phyloP scores from a whole-genome alignment of 1,284 basidiomycete species.

The Marasmius fiardii region DNA sequence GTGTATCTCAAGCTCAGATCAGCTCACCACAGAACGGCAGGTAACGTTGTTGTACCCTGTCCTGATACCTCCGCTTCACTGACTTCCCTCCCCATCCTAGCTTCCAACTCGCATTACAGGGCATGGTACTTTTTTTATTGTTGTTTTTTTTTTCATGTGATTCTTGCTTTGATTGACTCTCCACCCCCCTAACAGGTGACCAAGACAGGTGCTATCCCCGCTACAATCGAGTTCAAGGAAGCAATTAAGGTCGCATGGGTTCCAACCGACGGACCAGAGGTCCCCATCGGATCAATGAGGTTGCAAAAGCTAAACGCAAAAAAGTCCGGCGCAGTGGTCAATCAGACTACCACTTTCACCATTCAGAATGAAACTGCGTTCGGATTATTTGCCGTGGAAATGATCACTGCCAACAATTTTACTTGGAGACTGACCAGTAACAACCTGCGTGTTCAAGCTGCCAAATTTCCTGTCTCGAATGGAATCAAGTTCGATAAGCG shows the following conservation, averaged over 20 bases:
- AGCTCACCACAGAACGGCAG: conserved; percentile 46
- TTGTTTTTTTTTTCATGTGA: conserved; percentile 19
- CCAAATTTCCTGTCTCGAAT: conserved; percentile 62
- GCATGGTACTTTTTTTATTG: conserved; percentile 31
- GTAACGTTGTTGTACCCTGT: conserved; percentile 34
- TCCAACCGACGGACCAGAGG: conserved; percentile 32
- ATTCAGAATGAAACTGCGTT: conserved; percentile 55
- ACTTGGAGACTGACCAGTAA: conserved; percentile 67
- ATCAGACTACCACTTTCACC: conserved; percentile 54
- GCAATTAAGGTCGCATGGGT: conserved; percentile 57
- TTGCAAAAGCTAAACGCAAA: conserved; percentile 43
- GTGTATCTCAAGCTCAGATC: conserved; percentile 49
- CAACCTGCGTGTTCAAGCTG: conserved; percentile 62
- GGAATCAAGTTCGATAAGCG: conserved; percentile 61
- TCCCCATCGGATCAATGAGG: conserved; percentile 46
- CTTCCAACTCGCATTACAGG: conserved; percentile 47
- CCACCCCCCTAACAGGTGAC: conserved; percentile 39
- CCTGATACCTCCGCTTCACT: conserved; percentile 3
- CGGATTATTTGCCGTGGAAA: conserved; percentile 48
- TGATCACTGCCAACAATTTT: conserved; percentile 70
- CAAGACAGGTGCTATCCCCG: conserved; percentile 58
- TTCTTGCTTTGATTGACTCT: too few species aligned
- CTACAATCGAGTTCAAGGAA: conserved; percentile 54
- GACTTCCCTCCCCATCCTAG: conserved; percentile 25
- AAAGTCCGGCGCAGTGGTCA: conserved; percentile 52